Evolutionary conservation across 2,329 filamentous ascomycete species (phyloP).

Genomic region (Colletotrichum scovillei): DNA sequence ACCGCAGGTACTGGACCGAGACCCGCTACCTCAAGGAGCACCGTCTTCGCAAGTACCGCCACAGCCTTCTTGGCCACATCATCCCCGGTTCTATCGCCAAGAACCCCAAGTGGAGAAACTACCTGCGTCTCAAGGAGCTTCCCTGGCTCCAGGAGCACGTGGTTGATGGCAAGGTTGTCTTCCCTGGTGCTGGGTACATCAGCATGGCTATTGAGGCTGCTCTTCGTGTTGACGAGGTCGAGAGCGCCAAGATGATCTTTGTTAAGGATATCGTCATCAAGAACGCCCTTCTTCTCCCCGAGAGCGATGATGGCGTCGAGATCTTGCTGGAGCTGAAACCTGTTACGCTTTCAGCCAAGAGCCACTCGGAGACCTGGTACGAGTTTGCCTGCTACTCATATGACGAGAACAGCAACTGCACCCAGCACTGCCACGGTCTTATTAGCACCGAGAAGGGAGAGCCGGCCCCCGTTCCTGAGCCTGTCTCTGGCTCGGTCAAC

Average conservation of each 20-base stretch:
- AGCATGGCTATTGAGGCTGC: conserved; percentile 45
- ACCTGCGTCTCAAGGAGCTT: conserved; percentile 43
- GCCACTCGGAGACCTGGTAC: conserved; percentile 39
- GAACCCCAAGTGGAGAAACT: conserved; percentile 46
- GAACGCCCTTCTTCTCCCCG: conserved; percentile 40
- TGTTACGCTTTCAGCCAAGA: conserved; percentile 37
- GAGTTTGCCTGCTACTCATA: conserved; percentile 42
- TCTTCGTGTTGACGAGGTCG: conserved; percentile 32
- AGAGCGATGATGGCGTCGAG: conserved; percentile 40
- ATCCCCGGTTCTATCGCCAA: conserved; percentile 35
- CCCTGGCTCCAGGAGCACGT: conserved; percentile 50
- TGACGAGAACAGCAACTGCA: conserved; percentile 41
- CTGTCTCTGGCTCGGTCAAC: conserved; percentile 7
- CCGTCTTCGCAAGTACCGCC: conserved; percentile 38
- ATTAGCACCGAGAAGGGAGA: conserved; percentile 37
- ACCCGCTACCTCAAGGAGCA: conserved; percentile 40
- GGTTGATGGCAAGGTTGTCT: conserved; percentile 43
- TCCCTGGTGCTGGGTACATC: conserved; percentile 48
- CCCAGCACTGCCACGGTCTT: conserved; percentile 39
- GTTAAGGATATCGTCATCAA: conserved; percentile 39
- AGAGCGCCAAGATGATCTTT: conserved; percentile 36
- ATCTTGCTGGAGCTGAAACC: conserved; percentile 40
- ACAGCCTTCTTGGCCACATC: conserved; percentile 42
- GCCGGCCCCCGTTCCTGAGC: conserved; percentile 29
- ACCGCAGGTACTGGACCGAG: conserved; percentile 43